These are phyloP conservation scores for Beauveria asiatica DNA, from an alignment of 2,329 filamentous ascomycete genomes.

Conservation along the genomic window DNA sequence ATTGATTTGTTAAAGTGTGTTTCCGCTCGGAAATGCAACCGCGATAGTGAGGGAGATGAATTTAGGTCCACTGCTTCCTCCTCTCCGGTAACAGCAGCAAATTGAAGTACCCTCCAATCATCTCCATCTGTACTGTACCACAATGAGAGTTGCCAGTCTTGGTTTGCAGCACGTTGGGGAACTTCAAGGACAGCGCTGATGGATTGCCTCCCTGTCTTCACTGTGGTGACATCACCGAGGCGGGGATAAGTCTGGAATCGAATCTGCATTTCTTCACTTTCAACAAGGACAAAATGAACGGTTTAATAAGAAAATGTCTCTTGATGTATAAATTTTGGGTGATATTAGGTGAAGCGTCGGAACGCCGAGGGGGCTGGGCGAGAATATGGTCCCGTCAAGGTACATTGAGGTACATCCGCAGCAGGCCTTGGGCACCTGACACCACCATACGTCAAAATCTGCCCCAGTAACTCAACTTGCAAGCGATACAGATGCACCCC, in stretches of 20 bases:
- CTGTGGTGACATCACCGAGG: constrained; percentile 63
- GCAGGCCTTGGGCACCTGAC: background rate
- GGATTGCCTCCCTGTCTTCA: constrained; percentile 38
- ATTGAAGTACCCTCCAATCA: constrained; percentile 44
- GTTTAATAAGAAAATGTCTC: background rate
- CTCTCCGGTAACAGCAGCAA: constrained; percentile 21
- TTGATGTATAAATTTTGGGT: background rate
- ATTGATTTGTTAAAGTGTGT: constrained; percentile 41
- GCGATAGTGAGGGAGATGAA: constrained; percentile 16
- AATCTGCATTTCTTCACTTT: constrained; percentile 25
- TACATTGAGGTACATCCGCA: background rate
- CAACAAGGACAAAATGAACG: background rate
- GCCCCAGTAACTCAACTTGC: background rate
- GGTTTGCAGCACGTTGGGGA: constrained; percentile 41
- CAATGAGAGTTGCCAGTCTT: constrained; percentile 62
- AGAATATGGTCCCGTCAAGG: background rate
- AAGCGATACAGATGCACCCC: background rate
- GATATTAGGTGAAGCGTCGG: background rate
- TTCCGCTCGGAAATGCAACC: constrained; percentile 46
- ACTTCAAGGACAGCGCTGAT: constrained; percentile 67
- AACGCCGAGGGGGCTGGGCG: background rate
- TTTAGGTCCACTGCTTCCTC: constrained; percentile 41
- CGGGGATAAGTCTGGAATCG: constrained; percentile 54
- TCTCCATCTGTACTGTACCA: constrained; percentile 59
- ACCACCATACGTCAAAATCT: background rate